Evolutionary conservation across 371 early-diverging fungal genomes (phyloP), one percentile per base, ranked within the genome.

Genomic region (Amoeboaphelidium occidentale): DNA sequence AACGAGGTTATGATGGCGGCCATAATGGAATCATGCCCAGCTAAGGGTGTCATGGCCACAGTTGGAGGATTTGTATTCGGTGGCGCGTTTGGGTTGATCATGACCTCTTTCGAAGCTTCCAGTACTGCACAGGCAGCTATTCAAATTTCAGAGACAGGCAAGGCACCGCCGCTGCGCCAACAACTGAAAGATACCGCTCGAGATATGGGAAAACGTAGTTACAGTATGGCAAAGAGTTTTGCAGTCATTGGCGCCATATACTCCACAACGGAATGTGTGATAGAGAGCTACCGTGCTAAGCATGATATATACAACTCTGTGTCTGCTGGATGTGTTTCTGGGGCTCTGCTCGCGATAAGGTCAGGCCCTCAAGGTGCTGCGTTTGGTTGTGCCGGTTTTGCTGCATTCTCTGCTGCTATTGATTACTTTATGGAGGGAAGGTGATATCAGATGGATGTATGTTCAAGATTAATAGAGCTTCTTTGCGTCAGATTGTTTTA

Each of bases 201-300:
- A 62, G 91, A 94, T 56, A 94, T 91, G 93, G 79, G 75, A 3
- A 64, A 61, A 27, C 68, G 79, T 53, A 75, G 79, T 2, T 70
- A 65, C 46, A 73, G 79, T 2, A 74, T 78, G 47, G 93, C 90
- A n/a, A 91, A 88, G 61, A 84, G 81, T 63, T 90, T 94, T 70
- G 91, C 82, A 27, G 62, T 79, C 10, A 81, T 94, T 23, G 93
- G 84, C 24, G 83, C 85, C 26, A 75, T 92, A 28, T 92, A 79
- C 64, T 73, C 90, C 22, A 79, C 82, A 13, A 72, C 85, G 0
- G 96, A 94, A 63, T 92, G 96, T 55, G 72, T 83, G 52, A 87
- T 92, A 50, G 93, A 94, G 68, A 73, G 81, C 76, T 93, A 85
- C 59, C 78, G 96, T 28, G 96, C 86, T 14, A 88, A 84, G 60